Evolutionary conservation across 169 alveolate species (phyloP).

Genomic region (Plasmodium cynomolgi): DNA sequence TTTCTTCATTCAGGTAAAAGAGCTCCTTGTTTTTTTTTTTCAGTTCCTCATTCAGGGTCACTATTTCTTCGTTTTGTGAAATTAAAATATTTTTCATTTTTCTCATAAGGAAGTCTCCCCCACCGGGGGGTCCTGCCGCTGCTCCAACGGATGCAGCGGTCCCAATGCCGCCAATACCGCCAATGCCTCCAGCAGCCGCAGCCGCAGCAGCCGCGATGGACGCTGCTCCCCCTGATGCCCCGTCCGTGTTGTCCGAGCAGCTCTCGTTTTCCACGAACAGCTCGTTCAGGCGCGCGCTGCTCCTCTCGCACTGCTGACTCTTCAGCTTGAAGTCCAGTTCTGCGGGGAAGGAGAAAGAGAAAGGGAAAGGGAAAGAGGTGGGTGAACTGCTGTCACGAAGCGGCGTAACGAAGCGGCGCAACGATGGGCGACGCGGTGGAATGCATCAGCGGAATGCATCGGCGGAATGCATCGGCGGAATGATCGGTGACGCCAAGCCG

Average conservation of each 20-base stretch:
- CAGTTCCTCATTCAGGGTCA: constrained; percentile 33
- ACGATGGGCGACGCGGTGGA: too few relatives aligned
- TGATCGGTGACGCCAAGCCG: not conserved
- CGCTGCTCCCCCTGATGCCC: not conserved
- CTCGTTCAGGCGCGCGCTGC: not conserved
- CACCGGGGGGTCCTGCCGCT: not conserved
- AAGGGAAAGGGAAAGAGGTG: not conserved
- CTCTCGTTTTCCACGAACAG: not conserved
- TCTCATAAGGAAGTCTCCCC: constrained; percentile 11
- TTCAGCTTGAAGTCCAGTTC: constrained; percentile 34
- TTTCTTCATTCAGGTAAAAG: constrained; percentile 45
- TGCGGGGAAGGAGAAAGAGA: not conserved
- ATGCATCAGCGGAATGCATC: too few relatives aligned
- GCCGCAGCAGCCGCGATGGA: not conserved
- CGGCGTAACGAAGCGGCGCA: too few relatives aligned
- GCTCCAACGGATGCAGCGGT: not conserved
- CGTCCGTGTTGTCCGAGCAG: not conserved
- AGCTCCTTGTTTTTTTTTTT: constrained; percentile 44
- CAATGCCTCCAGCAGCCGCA: too few relatives aligned
- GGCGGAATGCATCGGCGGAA: too few relatives aligned
- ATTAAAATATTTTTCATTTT: constrained; percentile 52
- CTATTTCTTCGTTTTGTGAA: constrained; percentile 65
- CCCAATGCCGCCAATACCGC: too few relatives aligned
- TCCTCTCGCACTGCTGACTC: constrained; percentile 23
- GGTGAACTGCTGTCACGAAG: too few relatives aligned